Base-by-base conservation (phyloP, 352 stramenopile species). In the Globisporangium parvum region DNA sequence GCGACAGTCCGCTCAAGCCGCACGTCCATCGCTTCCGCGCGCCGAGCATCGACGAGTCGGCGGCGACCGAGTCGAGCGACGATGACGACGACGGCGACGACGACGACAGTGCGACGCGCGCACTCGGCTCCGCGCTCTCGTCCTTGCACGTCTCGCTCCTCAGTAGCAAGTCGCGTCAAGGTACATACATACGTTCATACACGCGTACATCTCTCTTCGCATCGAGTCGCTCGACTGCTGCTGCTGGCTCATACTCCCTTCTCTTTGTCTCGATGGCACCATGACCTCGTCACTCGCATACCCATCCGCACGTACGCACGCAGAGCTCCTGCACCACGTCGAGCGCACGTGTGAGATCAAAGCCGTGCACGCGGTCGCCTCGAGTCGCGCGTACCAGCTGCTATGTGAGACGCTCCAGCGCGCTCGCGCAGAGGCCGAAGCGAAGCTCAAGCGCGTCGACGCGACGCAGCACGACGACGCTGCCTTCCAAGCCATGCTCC, bases 271-370 rank as follows among this genome's bases (percentile, higher is more conserved):
- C 31, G 31, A 37, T 37, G 31, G 6, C 31, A 37, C 8, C 10
- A 12, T 8, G 31, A 10, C 31, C 10, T 12, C 10, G 10, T 37
- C 31, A 14, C 31, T 9, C 31, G 10, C 31, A 37, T 37, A 37
- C 8, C 6, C 31, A 37, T 31, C 26, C 26, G 6, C 26, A 37
- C 20, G 23, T 8, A 47, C n/a, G n/a, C 41, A 24, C 41, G 12
- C 44, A 80, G 80, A 91, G 44, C 66, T 91, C 45, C 58, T 88
- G 53, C 67, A 73, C 26, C 66, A 81, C 17, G 75, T 91, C 45
- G 77, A 91, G 57, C 69, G 65, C 35, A 66, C 70, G 44, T 91
- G 80, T 28, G 80, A 91, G 52, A 66, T 69, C 47, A 81, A 80
- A 49, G 80, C 80, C 23, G 68, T 75, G 55, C 56, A 70, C 31